Base-by-base conservation (phyloP, 352 stramenopile genomes). In the Phytophthora quininea region DNA sequence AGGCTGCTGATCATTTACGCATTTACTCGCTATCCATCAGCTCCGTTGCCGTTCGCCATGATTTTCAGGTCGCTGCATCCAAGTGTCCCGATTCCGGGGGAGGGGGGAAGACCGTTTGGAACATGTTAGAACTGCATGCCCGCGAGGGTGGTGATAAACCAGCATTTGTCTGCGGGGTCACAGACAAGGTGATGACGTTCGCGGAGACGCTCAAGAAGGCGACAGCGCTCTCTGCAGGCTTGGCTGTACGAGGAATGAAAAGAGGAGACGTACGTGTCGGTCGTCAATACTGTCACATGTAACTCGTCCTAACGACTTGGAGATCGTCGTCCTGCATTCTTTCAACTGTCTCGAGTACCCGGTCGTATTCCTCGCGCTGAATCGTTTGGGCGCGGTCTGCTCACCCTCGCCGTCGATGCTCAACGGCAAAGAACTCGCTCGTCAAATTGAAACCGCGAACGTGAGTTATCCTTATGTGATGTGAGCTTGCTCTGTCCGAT, bases 321-420 rank as follows among this genome's bases (percentile, higher is more conserved):
- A 7, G 71, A 64, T 77, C 8, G 68, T 86, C 4, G 35, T 86
- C 24, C 45, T 84, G 15, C 71, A 83, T 37, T 77, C 72, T 48
- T 60, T 80, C 56, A 89, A 89, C 67, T 86, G 74, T 64, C 63
- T 88, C 48, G 76, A 88, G 53, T 90, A 80, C 19, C 73, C 73
- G 0, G 45, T 86, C 1, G 61, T 88, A 7, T 82, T 79, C 46
- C 49, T 82, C 2, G 81, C 79, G 31, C 55, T 87, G 7, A 79
- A 76, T 30, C 59, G 69, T 2, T 51, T 89, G 2, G 67, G 75
- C 2, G 79, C 66, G 4, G 72, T 83, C 30, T 79, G 76, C 42
- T 82, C 74, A 7, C 63, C 79, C 0, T 74, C 76, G 35, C 68
- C 77, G 0, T 53, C 76, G 5, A 52, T 77, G 58, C 75, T 86